Evolutionary conservation across 1,284 basidiomycete genomes (phyloP), one percentile per base, ranked within the genome.

Genomic region (Rhodofomes roseus): DNA sequence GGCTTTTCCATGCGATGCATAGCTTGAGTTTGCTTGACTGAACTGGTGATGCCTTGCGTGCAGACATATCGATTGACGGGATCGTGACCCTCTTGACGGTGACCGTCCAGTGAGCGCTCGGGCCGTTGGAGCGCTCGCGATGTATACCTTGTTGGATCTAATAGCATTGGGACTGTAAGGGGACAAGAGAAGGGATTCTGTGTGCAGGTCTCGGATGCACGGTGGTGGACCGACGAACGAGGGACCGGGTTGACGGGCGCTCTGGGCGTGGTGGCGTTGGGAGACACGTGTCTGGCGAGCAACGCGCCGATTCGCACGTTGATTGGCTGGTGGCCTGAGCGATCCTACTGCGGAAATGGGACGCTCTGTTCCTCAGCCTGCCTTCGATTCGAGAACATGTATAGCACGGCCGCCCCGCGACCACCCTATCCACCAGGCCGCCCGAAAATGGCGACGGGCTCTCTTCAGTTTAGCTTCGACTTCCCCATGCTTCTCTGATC

Each of bases 11-110:
- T n/a, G n/a, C n/a, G n/a, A n/a, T n/a, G n/a, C n/a, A n/a, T n/a
- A n/a, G n/a, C n/a, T n/a, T n/a, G n/a, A n/a, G n/a, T n/a, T n/a
- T 12, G n/a, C 14, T 34, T 31, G 29, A 4, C 5, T 23, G 18
- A 22, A 37, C 31, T 31, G 25, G 11, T 27, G 6, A 37, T 43
- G n/a, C 52, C n/a, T 59, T 11, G 8, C 39, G 16, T 43, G 22
- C 59, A 80, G 80, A 67, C 39, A 82, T 82, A 56, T 73, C 79
- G 2, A 73, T 74, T 39, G 80, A 82, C 60, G 81, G 81, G 44
- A 71, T 75, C 16, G 77, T 79, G 22, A 71, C 72, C 1, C 60
- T 83, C 20, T 67, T 83, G 52, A 81, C 79, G 12, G 79, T 82
- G 23, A 77, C 68, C 8, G 77, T 80, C 23, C 34, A 50, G 27